Evolutionary conservation across 345 rosid genomes (phyloP), one percentile per base, ranked within the genome.

Genomic region (Pistacia atlantica): DNA sequence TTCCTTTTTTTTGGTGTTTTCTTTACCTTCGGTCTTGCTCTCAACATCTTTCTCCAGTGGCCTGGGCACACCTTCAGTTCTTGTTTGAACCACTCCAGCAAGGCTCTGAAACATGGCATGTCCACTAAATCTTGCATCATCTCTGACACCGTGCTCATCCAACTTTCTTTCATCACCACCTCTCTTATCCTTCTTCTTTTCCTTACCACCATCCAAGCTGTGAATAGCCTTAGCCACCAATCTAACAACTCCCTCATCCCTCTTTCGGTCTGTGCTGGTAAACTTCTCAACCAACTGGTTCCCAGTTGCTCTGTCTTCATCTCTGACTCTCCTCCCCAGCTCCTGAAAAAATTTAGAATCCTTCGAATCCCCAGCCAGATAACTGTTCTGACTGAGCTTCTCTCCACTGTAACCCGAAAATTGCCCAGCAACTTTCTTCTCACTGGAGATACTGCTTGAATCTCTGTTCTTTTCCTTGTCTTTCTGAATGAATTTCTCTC

Each of bases 301-400:
- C 65, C 71, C 77, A 58, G 63, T 57, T 75, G 80, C 78, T 17
- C 71, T 79, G 16, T 64, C 83, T 51, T 80, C 92, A 80, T 78
- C 86, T 78, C 83, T 79, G 51, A 81, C 70, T 69, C 86, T 78
- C 83, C 78, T 82, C 7, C 72, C 87, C 77, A 79, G 73, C 77
- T 78, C 88, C 73, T 82, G 88, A 45, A 82, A 74, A 74, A 81
- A 67, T 68, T 80, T 81, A 74, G 81, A 58, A 74, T 83, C 82
- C 67, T 66, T 75, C 62, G 66, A 22, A 67, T 81, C 76, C 51
- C 38, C 79, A 35, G 70, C 59, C 61, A 63, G 49, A 76, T 58
- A 73, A 75, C 73, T 82, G 68, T 79, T 82, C 68, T 65, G 82
- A 67, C 52, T 48, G 25, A 54, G 14, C 75, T 70, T 83, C 80